A percentile compares a stretch with the other conserved stretches of the same genome.
Evolutionary conservation across 1,284 basidiomycete species (phyloP).

Genomic region (Melampsora occidentalis): DNA sequence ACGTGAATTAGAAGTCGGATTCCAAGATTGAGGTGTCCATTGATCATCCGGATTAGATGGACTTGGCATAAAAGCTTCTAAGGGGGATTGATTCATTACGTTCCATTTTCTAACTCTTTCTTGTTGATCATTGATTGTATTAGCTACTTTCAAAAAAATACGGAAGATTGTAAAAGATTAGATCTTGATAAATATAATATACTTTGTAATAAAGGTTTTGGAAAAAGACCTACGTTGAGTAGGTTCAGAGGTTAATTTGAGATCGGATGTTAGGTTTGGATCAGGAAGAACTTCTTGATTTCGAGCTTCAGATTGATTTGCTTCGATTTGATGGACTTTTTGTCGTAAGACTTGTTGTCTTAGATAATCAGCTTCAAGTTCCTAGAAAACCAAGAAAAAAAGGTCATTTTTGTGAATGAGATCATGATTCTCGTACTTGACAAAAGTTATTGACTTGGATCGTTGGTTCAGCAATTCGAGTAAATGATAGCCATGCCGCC

Average conservation of each 20-base stretch:
- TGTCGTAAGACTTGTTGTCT: slow-evolving; percentile 9
- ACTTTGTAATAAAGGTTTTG: too few relatives aligned
- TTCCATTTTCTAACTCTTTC: slow-evolving; percentile 10
- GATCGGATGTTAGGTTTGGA: too few relatives aligned
- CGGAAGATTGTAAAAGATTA: too few relatives aligned
- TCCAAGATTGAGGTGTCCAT: slow-evolving; percentile 8
- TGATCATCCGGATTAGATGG: slow-evolving; percentile 4
- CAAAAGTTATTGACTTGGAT: slow-evolving; percentile 6
- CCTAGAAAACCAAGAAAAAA: background rate
- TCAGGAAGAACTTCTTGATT: too few relatives aligned
- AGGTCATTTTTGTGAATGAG: background rate
- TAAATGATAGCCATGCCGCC: slow-evolving; percentile 38
- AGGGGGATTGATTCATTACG: background rate
- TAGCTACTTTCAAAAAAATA: too few relatives aligned
- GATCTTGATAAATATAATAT: too few relatives aligned
- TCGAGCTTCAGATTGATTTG: too few relatives aligned
- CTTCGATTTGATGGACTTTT: slow-evolving; percentile 14
- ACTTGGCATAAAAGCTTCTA: slow-evolving; percentile 1
- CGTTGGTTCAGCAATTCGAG: slow-evolving; percentile 12
- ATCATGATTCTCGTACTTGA: background rate
- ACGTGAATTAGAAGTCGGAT: slow-evolving; percentile 4
- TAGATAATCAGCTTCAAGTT: slow-evolving; percentile 21
- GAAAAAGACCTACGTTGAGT: too few relatives aligned
- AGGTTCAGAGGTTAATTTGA: too few relatives aligned
- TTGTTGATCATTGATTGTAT: background rate